Base-by-base conservation (phyloP, 495 filamentous ascomycete species). In the Penicillium longicatenatum region DNA sequence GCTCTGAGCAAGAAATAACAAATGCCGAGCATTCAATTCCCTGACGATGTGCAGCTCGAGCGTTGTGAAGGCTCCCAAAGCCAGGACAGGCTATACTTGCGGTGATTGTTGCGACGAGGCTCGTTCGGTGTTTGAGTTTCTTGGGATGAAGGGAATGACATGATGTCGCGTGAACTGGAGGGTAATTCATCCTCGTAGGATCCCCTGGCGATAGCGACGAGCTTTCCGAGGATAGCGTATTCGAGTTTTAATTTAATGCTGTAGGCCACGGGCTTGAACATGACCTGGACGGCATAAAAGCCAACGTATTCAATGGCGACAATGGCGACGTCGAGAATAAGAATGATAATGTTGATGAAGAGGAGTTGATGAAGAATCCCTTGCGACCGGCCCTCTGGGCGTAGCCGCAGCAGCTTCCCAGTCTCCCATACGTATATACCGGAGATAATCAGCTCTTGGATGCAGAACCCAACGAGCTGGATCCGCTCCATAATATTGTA, bases 361-460 rank as follows among this genome's bases (percentile, higher is more conserved):
- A 85, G 65, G 2, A 85, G 68, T 41, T 86, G 73, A 11, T 48
- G 49, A 17, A 77, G 73, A 52, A 84, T 74, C 0, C 65, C 52
- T 46, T 67, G 47, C 2, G 68, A 55, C 9, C 56, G 66, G 19
- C 63, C 58, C 20, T 70, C 64, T 0, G 73, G 61, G 5, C 71
- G 48, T 19, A 76, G 70, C 22, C 72, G 70, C 0, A 84, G 70
- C 16, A 84, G 60, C 43, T 68, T 75, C 7, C 68, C 65, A 4
- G 78, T 82, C 53, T 80, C 79, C 70, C 70, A 80, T 8, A 87
- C 70, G 57, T 85, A 87, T 3, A 85, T 62, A 1, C 76, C 76
- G 1, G 84, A 86, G 20, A 87, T 77, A 21, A 81, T 67, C 33
- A 78, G 57, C 62, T 86, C 84, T 62, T 86, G 84, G 9, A 83